Base-by-base conservation (phyloP, 208 protist genomes). In the Acanthamoeba royreba region DNA sequence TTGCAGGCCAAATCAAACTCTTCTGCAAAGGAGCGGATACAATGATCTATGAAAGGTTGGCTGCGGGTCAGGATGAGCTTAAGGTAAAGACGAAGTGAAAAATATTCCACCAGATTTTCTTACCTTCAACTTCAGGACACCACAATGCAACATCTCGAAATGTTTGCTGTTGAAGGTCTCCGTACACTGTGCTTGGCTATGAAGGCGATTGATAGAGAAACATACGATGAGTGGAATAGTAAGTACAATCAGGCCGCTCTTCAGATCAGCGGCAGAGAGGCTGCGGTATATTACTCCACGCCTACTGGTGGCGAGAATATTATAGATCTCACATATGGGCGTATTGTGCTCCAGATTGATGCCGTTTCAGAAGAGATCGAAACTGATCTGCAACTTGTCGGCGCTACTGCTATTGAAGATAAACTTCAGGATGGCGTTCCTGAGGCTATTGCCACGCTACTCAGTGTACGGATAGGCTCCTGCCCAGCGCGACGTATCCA, bases 321-420 rank as follows among this genome's bases (percentile, higher is more conserved):
- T 83, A 31, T 15, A 83, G 28, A 53, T 31, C 31, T 31, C n/a
- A 17, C 15, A 19, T 83, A 45, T 19, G 15, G 35, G 19, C 17
- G 22, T 63, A 25, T 63, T 63, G 22, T n/a, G n/a, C n/a, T 22
- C n/a, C 15, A 86, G 90, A 87, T 93, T 17, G 90, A 93, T 17
- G 79, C 87, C 19, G 87, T 89, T 17, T 47, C 86, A 8, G 95
- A 96, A 46, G 52, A 95, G 33, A 98, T 99, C 93, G 98, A 99
- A 94, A 94, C 46, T 1, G 93, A 97, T 45, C 89, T 99, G 13
- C 40, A 91, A 4, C 95, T 99, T 22, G 35, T 99, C 15, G 99
- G 99, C 81, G 97, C 98, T 47, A 98, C 98, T 0, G 99, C 98
- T 0, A 99, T 99, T 35, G 99, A 99, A 93, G 99, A 99, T 95